These are phyloP conservation scores for Pichia sp. DNA, from an alignment of 1,139 yeast genomes.

Conservation along the genomic window DNA sequence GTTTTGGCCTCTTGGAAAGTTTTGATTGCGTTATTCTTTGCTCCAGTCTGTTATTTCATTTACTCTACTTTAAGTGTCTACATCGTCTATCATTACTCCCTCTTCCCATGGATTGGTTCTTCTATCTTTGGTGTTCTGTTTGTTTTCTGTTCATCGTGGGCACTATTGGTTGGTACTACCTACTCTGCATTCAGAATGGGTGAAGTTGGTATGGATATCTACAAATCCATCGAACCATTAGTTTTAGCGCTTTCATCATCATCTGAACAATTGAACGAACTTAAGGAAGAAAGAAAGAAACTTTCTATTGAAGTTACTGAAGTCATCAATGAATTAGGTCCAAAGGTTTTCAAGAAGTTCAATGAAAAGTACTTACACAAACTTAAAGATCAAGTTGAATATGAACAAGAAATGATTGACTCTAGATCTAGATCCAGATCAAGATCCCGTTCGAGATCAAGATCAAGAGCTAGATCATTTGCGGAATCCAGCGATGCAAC, in stretches of 20 bases:
- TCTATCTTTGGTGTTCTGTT: constrained; percentile 43
- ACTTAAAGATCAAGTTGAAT: constrained; percentile 25
- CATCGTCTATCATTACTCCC: constrained; percentile 38
- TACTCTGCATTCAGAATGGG: constrained; percentile 71
- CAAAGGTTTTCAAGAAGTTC: constrained; percentile 57
- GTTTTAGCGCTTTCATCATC: constrained; percentile 51
- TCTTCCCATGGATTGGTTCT: constrained; percentile 32
- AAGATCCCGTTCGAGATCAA: constrained; percentile 18
- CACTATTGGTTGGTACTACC: constrained; percentile 55
- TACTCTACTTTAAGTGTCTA: constrained; percentile 59
- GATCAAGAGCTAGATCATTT: constrained; percentile 11
- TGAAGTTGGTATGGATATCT: constrained; percentile 71
- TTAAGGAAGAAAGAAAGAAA: constrained; percentile 48
- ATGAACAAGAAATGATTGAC: constrained; percentile 24
- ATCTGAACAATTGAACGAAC: constrained; percentile 44
- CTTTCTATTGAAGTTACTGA: constrained; percentile 54
- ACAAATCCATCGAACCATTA: constrained; percentile 67
- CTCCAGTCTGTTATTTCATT: constrained; percentile 64
- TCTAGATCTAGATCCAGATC: too few relatives aligned
- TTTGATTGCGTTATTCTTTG: constrained; percentile 62
- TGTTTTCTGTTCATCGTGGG: constrained; percentile 40
- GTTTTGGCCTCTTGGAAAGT: constrained; percentile 80
- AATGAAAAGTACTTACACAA: constrained; percentile 22
- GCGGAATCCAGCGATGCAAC: constrained; percentile 1
- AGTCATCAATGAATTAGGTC: constrained; percentile 61